Percentiles rank a stretch among this genome's conserved stretches.
Conservation (phyloP, 192 early-diverging fungal species). For the Geosiphon pyriformis region DNA sequence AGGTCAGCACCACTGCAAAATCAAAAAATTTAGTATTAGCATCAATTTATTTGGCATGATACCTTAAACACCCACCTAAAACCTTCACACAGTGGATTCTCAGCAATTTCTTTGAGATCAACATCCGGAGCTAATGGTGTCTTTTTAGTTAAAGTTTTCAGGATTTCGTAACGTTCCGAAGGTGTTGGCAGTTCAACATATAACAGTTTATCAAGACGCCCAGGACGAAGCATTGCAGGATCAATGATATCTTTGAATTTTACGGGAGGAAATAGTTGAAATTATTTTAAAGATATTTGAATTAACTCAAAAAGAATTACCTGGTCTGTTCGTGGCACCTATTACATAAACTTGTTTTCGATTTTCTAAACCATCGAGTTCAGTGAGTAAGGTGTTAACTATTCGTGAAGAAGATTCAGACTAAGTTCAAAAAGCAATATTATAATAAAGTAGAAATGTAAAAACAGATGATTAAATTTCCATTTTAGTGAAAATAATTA, state of each 20-base stretch:
- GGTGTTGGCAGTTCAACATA: constrained; percentile 90
- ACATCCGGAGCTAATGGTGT: constrained; percentile 69
- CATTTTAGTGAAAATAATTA: too few species aligned
- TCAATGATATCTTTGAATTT: constrained; percentile 77
- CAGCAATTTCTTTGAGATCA: constrained; percentile 51
- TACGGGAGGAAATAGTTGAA: neutral
- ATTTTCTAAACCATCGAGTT: constrained; percentile 91
- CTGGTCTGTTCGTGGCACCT: constrained; percentile 94
- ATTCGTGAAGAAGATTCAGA: constrained; percentile 87
- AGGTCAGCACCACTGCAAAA: constrained; percentile 65
- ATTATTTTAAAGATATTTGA: too few species aligned
- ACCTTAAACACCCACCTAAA: constrained; percentile 34
- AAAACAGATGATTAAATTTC: too few species aligned
- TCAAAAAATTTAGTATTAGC: constrained; percentile 1
- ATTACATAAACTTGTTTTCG: constrained; percentile 91
- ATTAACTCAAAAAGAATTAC: too few species aligned
- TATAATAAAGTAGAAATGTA: too few species aligned
- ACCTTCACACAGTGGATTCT: constrained; percentile 61
- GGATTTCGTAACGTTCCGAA: constrained; percentile 76
- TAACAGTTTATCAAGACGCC: constrained; percentile 93
- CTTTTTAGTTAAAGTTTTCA: constrained; percentile 70
- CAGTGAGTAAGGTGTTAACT: constrained; percentile 95
- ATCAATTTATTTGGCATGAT: neutral
- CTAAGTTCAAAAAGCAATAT: constrained; percentile 43
- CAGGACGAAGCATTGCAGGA: constrained; percentile 95